Evolutionary conservation across 306 rosid species (phyloP), one percentile per base, ranked within the genome.

Genomic region (Luffa aegyptiaca): DNA sequence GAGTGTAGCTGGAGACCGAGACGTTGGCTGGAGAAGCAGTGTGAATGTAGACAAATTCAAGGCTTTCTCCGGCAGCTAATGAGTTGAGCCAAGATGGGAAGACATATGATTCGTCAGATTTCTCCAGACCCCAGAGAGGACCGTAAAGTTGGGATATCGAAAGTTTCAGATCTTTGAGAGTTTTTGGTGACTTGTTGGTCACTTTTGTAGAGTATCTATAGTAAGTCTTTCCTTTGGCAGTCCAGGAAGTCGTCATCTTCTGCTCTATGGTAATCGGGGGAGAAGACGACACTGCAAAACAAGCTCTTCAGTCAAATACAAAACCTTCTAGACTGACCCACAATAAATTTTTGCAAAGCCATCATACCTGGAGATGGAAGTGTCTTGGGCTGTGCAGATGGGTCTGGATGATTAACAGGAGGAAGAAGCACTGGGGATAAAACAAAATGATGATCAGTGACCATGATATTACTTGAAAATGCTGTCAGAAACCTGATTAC

Each of bases 1-100:
- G 79, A 48, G 86, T 79, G 88, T 90, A 95, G 84, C 90, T 90
- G 2, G 89, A 86, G 48, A 95, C 90, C 0, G 91, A 85, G 80
- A 93, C 85, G 12, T 90, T 87, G 8, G 99, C 99, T 36, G 88
- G 90, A 75, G 97, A 80, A 66, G 96, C 80, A 68, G 99, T 82
- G 81, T 95, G 99, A 80, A 95, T 91, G 91, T 95, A 95, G 81
- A 95, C 97, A 76, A 93, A 93, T 81, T 95, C 99, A 35, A 95
- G 88, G 90, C 97, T 95, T 85, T 93, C 87, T 31, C 96, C 97
- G 0, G 97, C 89, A 14, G 93, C 82, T 58, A 95, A 84, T 53
- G 97, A 87, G 81, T 77, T 84, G 81, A 95, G 73, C 99, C 99
- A 95, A 58, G 92, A 77, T 48, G 99, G 99, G 83, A 91, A 93